phyloP scores from a whole-genome alignment of 2,329 filamentous ascomycete species.

The Ophiosphaerella korrae region DNA sequence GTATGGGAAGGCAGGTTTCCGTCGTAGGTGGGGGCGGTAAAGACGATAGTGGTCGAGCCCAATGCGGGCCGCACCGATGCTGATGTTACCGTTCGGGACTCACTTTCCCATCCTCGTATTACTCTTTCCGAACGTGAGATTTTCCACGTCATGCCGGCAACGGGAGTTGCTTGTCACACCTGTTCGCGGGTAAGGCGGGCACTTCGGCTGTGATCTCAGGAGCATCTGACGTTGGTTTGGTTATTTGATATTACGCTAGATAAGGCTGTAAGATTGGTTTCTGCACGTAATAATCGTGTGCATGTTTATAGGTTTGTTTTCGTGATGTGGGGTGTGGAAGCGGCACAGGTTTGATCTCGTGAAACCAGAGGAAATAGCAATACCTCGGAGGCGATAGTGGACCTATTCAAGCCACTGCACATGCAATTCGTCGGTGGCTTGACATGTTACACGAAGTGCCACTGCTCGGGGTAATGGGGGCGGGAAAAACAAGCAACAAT shows the following conservation, averaged over 20 bases:
- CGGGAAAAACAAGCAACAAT: neutral
- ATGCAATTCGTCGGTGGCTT: conserved; percentile 5
- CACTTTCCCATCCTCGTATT: neutral
- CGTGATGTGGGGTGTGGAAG: neutral
- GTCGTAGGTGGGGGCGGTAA: neutral
- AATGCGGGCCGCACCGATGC: conserved; percentile 11
- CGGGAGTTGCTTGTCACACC: too few species aligned
- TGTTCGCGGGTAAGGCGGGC: too few species aligned
- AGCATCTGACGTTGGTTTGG: too few species aligned
- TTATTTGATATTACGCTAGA: neutral
- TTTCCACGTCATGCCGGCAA: too few species aligned
- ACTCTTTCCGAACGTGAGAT: too few species aligned
- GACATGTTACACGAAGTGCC: neutral
- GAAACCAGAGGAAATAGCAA: too few species aligned
- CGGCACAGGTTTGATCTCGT: too few species aligned
- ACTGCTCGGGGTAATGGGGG: neutral
- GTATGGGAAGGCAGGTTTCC: neutral
- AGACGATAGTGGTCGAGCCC: conserved; percentile 11
- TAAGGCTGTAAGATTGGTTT: neutral
- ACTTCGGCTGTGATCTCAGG: too few species aligned
- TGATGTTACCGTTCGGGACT: neutral
- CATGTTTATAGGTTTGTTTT: neutral
- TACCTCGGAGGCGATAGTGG: too few species aligned
- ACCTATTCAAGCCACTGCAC: neutral
- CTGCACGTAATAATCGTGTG: neutral